Evolutionary conservation across 805 yeast species (phyloP).

Genomic region (Wickerhamiella kurtzmanii): DNA sequence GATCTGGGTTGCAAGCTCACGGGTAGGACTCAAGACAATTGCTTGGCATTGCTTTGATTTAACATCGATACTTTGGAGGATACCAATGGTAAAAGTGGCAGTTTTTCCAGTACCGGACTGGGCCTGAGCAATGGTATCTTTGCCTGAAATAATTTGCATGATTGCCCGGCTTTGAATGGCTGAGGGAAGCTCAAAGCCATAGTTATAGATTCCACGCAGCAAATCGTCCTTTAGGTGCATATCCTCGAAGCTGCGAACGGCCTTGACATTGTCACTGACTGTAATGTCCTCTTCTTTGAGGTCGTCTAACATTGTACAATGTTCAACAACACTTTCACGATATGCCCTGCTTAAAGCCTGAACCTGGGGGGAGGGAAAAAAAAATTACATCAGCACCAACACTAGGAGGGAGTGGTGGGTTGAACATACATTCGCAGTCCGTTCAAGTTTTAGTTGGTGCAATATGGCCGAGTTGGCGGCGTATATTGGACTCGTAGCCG

Average conservation of each 20-base stretch:
- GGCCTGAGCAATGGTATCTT: constrained; percentile 85
- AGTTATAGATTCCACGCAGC: constrained; percentile 53
- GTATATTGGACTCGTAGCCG: constrained; percentile 39
- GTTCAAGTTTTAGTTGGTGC: too few relatives aligned
- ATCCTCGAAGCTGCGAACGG: constrained; percentile 20
- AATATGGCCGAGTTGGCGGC: not conserved
- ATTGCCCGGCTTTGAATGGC: constrained; percentile 76
- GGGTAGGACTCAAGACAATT: constrained; percentile 81
- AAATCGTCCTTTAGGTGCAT: constrained; percentile 27
- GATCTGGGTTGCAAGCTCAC: constrained; percentile 91
- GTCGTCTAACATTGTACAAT: constrained; percentile 14
- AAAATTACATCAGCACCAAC: not conserved
- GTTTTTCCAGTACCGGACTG: constrained; percentile 99
- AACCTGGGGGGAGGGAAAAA: too few relatives aligned
- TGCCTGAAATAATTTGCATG: constrained; percentile 59
- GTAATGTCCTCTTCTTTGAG: constrained; percentile 38
- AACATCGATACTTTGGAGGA: constrained; percentile 73
- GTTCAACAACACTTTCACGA: not conserved
- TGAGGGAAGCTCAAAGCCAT: constrained; percentile 71
- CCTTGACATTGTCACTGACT: constrained; percentile 43
- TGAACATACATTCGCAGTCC: too few relatives aligned
- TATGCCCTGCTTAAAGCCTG: constrained; percentile 7
- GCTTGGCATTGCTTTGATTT: constrained; percentile 71
- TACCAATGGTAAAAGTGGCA: constrained; percentile 92
- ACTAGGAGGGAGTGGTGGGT: too few relatives aligned